Evolutionary conservation across 108 stramenopile species (phyloP).

Genomic region (Pseudonitzschia multiseries): DNA sequence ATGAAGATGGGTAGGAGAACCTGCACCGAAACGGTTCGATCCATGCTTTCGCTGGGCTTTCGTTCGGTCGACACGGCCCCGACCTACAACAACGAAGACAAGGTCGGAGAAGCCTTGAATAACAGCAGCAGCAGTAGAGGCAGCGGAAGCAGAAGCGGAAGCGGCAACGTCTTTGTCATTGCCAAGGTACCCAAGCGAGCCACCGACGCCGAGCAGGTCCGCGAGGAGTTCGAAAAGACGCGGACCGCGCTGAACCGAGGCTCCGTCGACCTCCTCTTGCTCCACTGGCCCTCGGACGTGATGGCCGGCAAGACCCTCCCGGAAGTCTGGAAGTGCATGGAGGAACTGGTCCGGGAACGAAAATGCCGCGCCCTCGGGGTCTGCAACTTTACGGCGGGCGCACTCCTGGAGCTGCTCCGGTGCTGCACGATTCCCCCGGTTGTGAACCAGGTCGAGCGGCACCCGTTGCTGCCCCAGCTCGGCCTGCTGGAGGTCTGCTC

Average conservation of each 20-base stretch:
- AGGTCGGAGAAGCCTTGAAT: conserved; percentile 52
- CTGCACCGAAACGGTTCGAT: conserved; percentile 33
- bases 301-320: conserved; percentile 43
- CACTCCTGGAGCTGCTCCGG: conserved; percentile 52
- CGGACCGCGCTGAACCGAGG: conserved; percentile 38
- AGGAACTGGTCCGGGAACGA: conserved; percentile 52
- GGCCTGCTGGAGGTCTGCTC: conserved; percentile 68
- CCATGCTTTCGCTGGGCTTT: conserved; percentile 45
- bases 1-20: conserved; percentile 52
- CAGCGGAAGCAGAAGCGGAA: too few relatives aligned
- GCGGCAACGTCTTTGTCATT: conserved; percentile 37
- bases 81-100: conserved; percentile 76
- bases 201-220: conserved; percentile 51
- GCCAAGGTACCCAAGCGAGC: conserved; percentile 80
- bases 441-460: conserved; percentile 85
- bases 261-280: conserved; percentile 60
- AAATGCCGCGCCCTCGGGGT: conserved; percentile 64
- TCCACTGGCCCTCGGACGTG: conserved; percentile 83
- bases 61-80: conserved; percentile 77
- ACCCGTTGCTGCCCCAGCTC: conserved; percentile 69
- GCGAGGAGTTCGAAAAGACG: conserved; percentile 46
- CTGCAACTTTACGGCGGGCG: conserved; percentile 65
- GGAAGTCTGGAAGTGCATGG: conserved; percentile 77
- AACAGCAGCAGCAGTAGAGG: too few relatives aligned
- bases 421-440: conserved; percentile 47